Conservation (phyloP, 768 basidiomycete genomes). For the Mycena sanguinolenta region DNA sequence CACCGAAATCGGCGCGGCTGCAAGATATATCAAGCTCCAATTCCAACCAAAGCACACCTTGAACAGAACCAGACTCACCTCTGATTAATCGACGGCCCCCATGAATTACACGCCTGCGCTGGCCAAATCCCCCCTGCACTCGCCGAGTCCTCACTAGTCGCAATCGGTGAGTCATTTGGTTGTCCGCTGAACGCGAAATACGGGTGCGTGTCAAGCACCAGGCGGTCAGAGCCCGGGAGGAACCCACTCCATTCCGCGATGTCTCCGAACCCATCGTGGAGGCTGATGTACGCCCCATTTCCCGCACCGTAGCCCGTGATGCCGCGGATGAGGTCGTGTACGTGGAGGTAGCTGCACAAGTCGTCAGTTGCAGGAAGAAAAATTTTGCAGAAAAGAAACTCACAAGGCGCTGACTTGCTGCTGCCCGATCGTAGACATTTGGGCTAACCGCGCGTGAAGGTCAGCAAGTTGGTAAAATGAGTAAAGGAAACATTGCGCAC, state of each 20-base stretch:
- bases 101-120: conserved; percentile 55
- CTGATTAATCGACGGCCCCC: conserved; percentile 62
- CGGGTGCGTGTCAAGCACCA: conserved; percentile 14
- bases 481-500: conserved; percentile 27
- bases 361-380: neutral
- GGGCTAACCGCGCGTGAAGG: neutral
- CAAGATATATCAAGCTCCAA: conserved; percentile 40
- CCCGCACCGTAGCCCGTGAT: conserved; percentile 76
- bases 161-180: conserved; percentile 45
- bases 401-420: neutral
- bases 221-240: conserved; percentile 14
- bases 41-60: neutral
- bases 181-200: conserved; percentile 52
- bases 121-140: conserved; percentile 51
- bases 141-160: conserved; percentile 37
- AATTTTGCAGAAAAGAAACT: neutral
- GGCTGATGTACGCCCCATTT: conserved; percentile 68
- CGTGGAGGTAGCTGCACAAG: conserved; percentile 52
- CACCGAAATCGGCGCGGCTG: conserved; percentile 64
- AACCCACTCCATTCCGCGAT: conserved; percentile 46
- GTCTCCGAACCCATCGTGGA: conserved; percentile 65
- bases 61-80: conserved; percentile 1
- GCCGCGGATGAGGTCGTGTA: conserved; percentile 73
- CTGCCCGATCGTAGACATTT: neutral
- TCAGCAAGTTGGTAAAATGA: neutral